Evolutionary conservation across 2,329 filamentous ascomycete species (phyloP), one percentile per base, ranked within the genome.

Genomic region (Ceratocystis colombiana): DNA sequence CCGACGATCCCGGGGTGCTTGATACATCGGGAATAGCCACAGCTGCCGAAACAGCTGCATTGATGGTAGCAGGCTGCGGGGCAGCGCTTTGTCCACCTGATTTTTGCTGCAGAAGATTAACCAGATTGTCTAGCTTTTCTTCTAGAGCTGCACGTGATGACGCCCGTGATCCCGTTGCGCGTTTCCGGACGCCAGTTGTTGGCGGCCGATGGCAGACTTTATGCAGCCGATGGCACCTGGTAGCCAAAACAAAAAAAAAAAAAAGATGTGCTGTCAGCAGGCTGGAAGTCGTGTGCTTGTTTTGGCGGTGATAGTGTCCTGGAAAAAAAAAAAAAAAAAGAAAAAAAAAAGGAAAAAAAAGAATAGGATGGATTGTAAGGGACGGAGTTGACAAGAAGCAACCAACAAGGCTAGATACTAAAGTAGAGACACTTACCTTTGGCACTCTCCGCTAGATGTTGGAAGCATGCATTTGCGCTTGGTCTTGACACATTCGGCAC

Each of bases 391-490:
- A 3, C 12, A 33, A 22, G n/a, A 59, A 22, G n/a, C 22, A 10
- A 20, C 33, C 6, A 57, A 12, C 45, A 33, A 25, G n/a, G n/a
- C 20, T 10, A 5, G 37, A 30, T 37, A 61, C 17, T 12, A 22
- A 59, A 15, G 12, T 22, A 20, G 33, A 33, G 63, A 66, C 20
- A n/a, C 66, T 65, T 67, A 72, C 71, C 78, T 76, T 63, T 77
- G 75, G 66, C 75, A 77, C 8, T 62, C 68, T 5, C 69, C 64
- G 10, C 72, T 73, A 12, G 66, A 70, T 2, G 70, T 67, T 22
- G 73, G 71, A 53, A 76, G 72, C 33, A 78, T 74, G 68, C 77
- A 79, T 71, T 77, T 78, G 71, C 77, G 77, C 66, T 79, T 79
- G 44, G 77, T 77, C 61, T 75, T 76, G 61, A 75, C 73, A 69